Conservation (phyloP, 148 eudicot genomes). For the Silene uniflora region DNA sequence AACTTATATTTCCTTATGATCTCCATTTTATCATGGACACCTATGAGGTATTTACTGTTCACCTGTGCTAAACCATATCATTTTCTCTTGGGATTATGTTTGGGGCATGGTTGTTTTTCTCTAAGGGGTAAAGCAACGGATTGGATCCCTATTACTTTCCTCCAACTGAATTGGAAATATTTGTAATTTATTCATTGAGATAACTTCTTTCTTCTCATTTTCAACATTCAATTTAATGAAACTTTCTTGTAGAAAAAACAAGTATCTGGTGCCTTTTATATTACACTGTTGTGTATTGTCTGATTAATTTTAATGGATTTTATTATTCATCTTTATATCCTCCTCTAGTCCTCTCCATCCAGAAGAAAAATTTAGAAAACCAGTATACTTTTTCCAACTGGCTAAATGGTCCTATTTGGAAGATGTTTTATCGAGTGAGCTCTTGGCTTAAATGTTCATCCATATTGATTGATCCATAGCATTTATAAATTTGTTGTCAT, state of each 20-base stretch:
- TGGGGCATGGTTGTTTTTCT: neutral
- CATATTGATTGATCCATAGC: neutral
- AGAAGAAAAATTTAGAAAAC: neutral
- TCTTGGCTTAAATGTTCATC: neutral
- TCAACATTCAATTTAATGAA: neutral
- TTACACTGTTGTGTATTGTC: neutral
- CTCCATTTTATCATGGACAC: conserved; percentile 75
- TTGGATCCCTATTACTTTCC: neutral
- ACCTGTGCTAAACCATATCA: neutral
- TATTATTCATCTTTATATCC: neutral
- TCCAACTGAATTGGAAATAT: neutral
- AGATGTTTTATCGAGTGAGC: conserved; percentile 1
- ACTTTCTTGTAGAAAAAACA: neutral
- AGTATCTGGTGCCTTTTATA: neutral
- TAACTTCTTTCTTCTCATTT: neutral
- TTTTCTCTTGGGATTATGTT: neutral
- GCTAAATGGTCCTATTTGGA: neutral
- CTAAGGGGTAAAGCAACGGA: neutral
- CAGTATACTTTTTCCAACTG: neutral
- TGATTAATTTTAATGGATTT: neutral
- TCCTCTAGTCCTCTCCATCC: neutral
- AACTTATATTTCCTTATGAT: conserved; percentile 80
- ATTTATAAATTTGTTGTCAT: too few species aligned
- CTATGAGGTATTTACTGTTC: conserved; percentile 52
- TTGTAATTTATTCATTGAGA: neutral